Evolutionary conservation across 495 filamentous ascomycete genomes (phyloP), one percentile per base, ranked within the genome.

Genomic region (Xylaria sp.): DNA sequence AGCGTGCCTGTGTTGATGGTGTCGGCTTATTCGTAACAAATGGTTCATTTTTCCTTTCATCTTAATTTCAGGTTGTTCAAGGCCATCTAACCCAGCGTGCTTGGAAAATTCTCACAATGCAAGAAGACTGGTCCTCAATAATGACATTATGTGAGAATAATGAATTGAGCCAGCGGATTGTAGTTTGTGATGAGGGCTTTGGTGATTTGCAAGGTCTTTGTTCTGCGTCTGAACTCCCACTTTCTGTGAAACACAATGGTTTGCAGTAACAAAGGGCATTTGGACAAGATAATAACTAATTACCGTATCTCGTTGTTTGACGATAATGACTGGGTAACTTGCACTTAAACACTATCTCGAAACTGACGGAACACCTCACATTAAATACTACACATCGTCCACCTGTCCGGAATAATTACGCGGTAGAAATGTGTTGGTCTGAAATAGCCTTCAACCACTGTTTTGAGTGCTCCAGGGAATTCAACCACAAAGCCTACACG

Each of bases 351-450:
- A 11, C 2, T 24, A 9, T 11, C 8, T 9, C 48, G 8, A 52
- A 26, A 29, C 50, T 21, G 21, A 52, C 2, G 2, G 0, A 29
- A 53, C 11, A 26, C 11, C 12, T 53, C 50, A 15, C 12, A 53
- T 14, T 14, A 24, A 50, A 24, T 50, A 24, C n/a, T 11, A 24
- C 35, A 37, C 8, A 37, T 37, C 35, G 8, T 37, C 35, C 35
- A 37, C 8, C 35, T 37, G n/a, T n/a, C n/a, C n/a, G n/a, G n/a
- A n/a, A n/a, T n/a, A n/a, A n/a, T n/a, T 48, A 48, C 5, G 15
- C 19, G n/a, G 26, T 4, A 35, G 15, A 6, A 33, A 70, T 70
- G 68, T 70, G 68, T 57, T 70, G 59, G 59, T 19, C 61, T n/a
- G 35, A 43, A 12, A 31, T 21, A 11, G 33, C 58, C 0, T 64